Percentiles rank a stretch among this genome's conserved stretches.
Evolutionary conservation across 2,329 filamentous ascomycete genomes (phyloP).

Genomic region (Colletotrichum sp.): DNA sequence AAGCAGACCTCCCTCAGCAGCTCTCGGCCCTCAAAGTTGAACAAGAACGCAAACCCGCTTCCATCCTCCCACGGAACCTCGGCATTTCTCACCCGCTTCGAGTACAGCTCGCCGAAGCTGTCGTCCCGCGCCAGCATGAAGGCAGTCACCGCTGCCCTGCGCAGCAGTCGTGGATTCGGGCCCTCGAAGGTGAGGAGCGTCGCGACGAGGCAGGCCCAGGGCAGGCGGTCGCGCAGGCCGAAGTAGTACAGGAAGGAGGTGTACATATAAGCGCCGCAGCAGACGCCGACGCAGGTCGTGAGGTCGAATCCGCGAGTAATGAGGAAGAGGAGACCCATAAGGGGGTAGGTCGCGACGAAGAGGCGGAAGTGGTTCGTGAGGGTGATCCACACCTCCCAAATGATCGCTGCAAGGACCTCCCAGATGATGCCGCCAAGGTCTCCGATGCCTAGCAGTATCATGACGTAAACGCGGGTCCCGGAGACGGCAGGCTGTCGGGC

Average conservation of each 20-base stretch:
- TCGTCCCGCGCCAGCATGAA: constrained; percentile 17
- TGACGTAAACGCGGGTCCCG: constrained; percentile 8
- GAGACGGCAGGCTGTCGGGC: background rate
- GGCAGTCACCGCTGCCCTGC: constrained; percentile 5
- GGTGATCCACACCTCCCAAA: constrained; percentile 4
- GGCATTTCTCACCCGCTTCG: background rate
- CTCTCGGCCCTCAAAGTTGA: constrained; percentile 13
- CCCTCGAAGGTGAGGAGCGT: constrained; percentile 10
- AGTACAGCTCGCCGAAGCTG: background rate
- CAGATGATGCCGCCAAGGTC: constrained; percentile 9
- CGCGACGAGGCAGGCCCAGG: constrained; percentile 10
- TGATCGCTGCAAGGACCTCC: constrained; percentile 15
- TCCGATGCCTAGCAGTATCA: constrained; percentile 12
- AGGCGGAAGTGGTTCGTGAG: constrained; percentile 18
- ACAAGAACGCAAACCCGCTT: constrained; percentile 11
- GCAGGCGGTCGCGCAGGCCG: constrained; percentile 3
- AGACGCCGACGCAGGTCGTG: background rate
- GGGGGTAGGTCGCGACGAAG: constrained; percentile 13
- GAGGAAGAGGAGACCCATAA: constrained; percentile 12
- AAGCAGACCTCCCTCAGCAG: constrained; percentile 1
- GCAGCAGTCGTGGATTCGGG: constrained; percentile 4
- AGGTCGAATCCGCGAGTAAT: background rate
- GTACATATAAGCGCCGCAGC: constrained; percentile 8
- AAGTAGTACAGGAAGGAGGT: constrained; percentile 7
- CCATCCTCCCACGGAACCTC: constrained; percentile 13